phyloP scores from a whole-genome alignment of 1,284 basidiomycete genomes.

The Cryptococcus wingfieldii region DNA sequence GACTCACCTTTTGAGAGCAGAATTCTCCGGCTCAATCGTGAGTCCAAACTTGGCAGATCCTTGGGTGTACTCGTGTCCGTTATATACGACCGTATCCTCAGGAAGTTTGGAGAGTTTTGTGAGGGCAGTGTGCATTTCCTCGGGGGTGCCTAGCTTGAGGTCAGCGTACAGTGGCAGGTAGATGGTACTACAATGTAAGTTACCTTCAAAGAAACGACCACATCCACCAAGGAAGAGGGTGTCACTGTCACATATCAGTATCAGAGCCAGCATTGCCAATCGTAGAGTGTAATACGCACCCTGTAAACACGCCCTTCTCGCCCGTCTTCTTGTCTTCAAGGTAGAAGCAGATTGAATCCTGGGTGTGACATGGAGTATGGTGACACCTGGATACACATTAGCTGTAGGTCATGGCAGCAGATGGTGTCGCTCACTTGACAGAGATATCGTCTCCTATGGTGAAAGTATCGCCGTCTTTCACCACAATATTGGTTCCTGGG shows the following conservation, averaged over 20 bases:
- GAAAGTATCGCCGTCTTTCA: constrained; percentile 74
- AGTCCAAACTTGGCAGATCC: constrained; percentile 54
- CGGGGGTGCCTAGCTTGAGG: constrained; percentile 58
- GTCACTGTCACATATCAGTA: constrained; percentile 53
- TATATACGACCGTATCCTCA: constrained; percentile 74
- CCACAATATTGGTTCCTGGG: constrained; percentile 63
- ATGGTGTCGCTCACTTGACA: constrained; percentile 57
- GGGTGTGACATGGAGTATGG: constrained; percentile 92
- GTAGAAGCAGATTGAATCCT: constrained; percentile 91
- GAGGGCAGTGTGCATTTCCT: constrained; percentile 79
- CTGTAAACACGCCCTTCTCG: constrained; percentile 76
- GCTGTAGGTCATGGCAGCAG: not conserved
- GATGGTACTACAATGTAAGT: not conserved
- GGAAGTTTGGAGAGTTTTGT: constrained; percentile 73
- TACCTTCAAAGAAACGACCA: constrained; percentile 88
- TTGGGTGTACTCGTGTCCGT: constrained; percentile 88
- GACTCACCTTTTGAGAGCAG: constrained; percentile 38
- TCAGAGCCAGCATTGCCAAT: not conserved
- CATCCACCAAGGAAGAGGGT: constrained; percentile 92
- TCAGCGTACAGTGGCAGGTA: not conserved
- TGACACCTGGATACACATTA: constrained; percentile 58
- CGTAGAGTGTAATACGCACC: constrained; percentile 49
- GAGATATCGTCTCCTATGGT: constrained; percentile 64
- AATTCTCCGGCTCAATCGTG: constrained; percentile 42
- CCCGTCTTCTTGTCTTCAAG: constrained; percentile 64